These are phyloP conservation scores for Diddensiella caesifluorescens DNA, from an alignment of 805 yeast genomes.

Conservation along the genomic window DNA sequence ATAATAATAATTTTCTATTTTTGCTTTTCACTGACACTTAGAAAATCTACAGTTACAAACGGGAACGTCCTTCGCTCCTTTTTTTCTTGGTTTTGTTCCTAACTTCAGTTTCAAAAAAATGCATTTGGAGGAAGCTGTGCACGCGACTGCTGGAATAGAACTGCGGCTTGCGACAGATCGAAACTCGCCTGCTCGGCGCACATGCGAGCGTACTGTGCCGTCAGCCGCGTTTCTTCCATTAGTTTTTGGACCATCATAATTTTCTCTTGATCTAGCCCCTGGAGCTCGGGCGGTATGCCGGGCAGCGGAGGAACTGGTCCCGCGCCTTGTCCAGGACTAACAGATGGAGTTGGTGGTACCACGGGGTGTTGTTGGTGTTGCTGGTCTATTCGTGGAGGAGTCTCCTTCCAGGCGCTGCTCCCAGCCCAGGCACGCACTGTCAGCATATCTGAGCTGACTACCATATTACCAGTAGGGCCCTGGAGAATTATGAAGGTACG, in stretches of 20 bases:
- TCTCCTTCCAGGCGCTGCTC: constrained; percentile 48
- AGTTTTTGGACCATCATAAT: constrained; percentile 60
- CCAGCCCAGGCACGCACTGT: constrained; percentile 58
- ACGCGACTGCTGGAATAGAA: constrained; percentile 65
- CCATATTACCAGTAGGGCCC: constrained; percentile 59
- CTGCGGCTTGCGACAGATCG: constrained; percentile 65
- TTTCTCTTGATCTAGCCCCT: constrained; percentile 48
- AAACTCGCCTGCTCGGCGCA: constrained; percentile 83
- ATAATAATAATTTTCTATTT: background rate
- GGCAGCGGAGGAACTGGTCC: constrained; percentile 12
- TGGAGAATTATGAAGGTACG: constrained; percentile 73
- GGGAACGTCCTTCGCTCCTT: background rate
- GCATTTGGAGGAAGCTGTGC: constrained; percentile 57
- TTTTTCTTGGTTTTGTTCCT: constrained; percentile 21
- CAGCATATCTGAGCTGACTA: constrained; percentile 84
- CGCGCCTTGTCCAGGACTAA: constrained; percentile 18
- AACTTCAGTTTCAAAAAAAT: constrained; percentile 27
- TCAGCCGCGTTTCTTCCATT: constrained; percentile 67
- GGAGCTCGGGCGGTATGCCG: constrained; percentile 19
- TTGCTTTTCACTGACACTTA: background rate
- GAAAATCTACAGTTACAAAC: background rate
- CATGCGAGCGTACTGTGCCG: constrained; percentile 73
- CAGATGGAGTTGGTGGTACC: constrained; percentile 16
- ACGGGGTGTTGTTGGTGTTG: constrained; percentile 13
- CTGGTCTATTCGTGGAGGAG: constrained; percentile 5